Percentiles rank a stretch among this genome's conserved stretches.
phyloP scores from a whole-genome alignment of 495 filamentous ascomycete species.

The Aspergillus ostianus region DNA sequence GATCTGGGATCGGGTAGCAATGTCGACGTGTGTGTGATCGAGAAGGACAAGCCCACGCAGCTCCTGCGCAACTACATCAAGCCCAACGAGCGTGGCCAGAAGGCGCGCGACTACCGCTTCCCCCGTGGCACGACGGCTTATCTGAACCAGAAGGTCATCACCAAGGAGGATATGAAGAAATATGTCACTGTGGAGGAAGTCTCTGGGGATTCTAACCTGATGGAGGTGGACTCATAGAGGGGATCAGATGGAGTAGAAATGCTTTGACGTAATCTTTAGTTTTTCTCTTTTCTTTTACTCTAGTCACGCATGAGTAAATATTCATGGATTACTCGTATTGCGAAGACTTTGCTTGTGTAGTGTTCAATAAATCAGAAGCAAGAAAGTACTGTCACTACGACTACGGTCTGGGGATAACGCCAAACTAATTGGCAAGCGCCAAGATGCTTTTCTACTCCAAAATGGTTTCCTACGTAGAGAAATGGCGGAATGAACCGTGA shows the following conservation, averaged over 20 bases:
- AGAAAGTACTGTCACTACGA: neutral
- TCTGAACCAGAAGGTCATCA: constrained; percentile 90
- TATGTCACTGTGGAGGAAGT: constrained; percentile 91
- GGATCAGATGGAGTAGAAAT: neutral
- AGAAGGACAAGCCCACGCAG: constrained; percentile 81
- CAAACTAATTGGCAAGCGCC: no score
- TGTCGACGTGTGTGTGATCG: constrained; percentile 95
- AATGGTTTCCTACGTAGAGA: no score
- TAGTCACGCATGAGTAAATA: constrained; percentile 7
- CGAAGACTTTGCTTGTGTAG: neutral
- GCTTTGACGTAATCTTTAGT: constrained; percentile 1
- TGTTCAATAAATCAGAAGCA: neutral
- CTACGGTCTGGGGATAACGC: no score
- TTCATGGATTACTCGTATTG: neutral
- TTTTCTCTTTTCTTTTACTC: constrained; percentile 3
- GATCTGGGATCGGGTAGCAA: constrained; percentile 96
- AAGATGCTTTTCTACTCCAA: no score
- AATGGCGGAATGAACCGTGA: no score
- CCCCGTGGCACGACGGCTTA: constrained; percentile 84
- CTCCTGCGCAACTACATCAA: constrained; percentile 86
- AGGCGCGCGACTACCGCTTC: constrained; percentile 92
- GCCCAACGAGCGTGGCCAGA: constrained; percentile 88
- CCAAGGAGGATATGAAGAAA: constrained; percentile 88
- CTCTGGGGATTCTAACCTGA: constrained; percentile 58
- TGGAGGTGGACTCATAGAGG: constrained; percentile 84